phyloP scores from a whole-genome alignment of 371 early-diverging fungal species.

The Mucor ambiguus region DNA sequence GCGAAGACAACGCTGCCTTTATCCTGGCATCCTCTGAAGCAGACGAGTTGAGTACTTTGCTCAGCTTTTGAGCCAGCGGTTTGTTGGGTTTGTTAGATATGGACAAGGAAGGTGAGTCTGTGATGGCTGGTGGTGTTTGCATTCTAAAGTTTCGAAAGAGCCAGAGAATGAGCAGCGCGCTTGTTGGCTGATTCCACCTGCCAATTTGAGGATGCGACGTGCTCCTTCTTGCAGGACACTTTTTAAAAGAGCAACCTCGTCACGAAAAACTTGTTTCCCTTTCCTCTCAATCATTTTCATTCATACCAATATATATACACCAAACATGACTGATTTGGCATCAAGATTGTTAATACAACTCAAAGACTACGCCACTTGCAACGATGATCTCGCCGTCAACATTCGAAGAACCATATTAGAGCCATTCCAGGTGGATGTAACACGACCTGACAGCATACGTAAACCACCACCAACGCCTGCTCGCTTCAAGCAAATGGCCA shows the following conservation, averaged over 20 bases:
- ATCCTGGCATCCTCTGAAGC: conserved; percentile 57
- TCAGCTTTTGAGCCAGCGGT: conserved; percentile 56
- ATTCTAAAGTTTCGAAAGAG: not conserved
- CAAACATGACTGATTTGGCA: conserved; percentile 15
- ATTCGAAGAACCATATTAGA: conserved; percentile 34
- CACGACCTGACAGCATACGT: conserved; percentile 16
- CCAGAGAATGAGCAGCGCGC: too few species aligned
- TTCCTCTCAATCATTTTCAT: not conserved
- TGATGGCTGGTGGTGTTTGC: not conserved
- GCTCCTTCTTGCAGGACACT: too few species aligned
- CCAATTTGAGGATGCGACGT: too few species aligned
- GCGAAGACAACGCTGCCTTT: conserved; percentile 64
- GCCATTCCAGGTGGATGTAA: conserved; percentile 37
- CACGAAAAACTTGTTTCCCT: not conserved
- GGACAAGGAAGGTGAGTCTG: conserved; percentile 24
- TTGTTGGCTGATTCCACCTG: too few species aligned
- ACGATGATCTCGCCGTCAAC: conserved; percentile 25
- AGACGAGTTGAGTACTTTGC: conserved; percentile 57
- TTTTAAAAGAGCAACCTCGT: not conserved
- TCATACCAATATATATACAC: not conserved
- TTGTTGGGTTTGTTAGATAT: conserved; percentile 50
- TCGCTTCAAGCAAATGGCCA: conserved; percentile 31
- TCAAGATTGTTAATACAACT: conserved; percentile 9
- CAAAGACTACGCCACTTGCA: conserved; percentile 28
- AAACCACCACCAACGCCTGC: conserved; percentile 30